phyloP scores from a whole-genome alignment of 1,284 basidiomycete genomes.

The Boletus sp. region DNA sequence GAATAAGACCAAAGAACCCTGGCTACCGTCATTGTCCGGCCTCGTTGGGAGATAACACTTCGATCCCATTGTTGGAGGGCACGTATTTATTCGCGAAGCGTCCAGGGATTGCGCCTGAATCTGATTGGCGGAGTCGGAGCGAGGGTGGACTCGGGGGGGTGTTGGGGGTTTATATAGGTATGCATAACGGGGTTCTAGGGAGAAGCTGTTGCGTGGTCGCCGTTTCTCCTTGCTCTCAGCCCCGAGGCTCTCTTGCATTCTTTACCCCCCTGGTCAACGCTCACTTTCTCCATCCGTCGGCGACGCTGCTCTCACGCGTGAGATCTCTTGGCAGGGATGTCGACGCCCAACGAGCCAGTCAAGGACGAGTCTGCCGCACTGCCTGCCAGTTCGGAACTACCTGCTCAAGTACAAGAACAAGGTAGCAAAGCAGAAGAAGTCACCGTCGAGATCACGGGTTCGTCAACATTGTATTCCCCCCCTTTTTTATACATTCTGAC shows the following conservation, averaged over 20 bases:
- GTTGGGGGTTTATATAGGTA: conserved; percentile 16
- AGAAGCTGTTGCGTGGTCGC: conserved; percentile 1
- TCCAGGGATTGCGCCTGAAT: conserved; percentile 13
- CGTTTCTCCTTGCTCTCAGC: background rate
- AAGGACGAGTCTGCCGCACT: background rate
- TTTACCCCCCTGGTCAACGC: background rate
- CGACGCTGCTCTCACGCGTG: background rate
- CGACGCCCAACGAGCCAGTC: conserved; percentile 9
- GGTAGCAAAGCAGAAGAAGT: conserved; percentile 17
- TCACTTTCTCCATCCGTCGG: background rate
- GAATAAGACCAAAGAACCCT: conserved; percentile 7
- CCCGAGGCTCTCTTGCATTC: too few species aligned
- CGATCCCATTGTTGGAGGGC: conserved; percentile 1
- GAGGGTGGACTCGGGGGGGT: conserved; percentile 17
- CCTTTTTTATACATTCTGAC: too few species aligned
- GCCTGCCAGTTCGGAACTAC: conserved; percentile 1
- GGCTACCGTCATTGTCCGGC: background rate
- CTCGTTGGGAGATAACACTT: conserved; percentile 17
- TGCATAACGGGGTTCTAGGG: background rate
- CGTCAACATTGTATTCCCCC: background rate
- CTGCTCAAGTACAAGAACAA: conserved; percentile 2
- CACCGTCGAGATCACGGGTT: conserved; percentile 29
- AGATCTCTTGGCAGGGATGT: conserved; percentile 12
- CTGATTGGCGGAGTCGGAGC: conserved; percentile 23
- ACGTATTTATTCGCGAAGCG: conserved; percentile 11